Base-by-base conservation (phyloP, 2,329 filamentous ascomycete genomes). In the Lasiodiplodia sp. region DNA sequence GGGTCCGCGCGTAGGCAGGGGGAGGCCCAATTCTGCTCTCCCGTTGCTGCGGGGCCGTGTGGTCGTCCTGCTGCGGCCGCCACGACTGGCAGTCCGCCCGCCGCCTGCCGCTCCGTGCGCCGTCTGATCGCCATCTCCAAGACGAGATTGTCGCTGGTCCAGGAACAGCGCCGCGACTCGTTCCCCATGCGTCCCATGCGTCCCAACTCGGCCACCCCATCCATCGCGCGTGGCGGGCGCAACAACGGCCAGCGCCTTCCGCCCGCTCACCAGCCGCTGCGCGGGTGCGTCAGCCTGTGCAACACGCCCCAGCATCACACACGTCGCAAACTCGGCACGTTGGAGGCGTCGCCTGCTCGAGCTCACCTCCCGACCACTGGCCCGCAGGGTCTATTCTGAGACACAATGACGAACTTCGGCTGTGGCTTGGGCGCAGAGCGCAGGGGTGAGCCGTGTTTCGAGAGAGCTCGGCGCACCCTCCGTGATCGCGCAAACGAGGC, bases 361-460 rank as follows among this genome's bases (percentile, higher is more conserved):
- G 58, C 38, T 34, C 38, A 10, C 34, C 21, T 47, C 38, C 34
- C 63, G 63, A 66, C 51, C 63, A 56, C 51, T 12, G 34, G 16
- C 58, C 51, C 21, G 44, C 38, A 38, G 51, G 49, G 21, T 40
- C 52, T 55, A 66, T 66, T 55, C 49, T 66, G 63, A 66, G 49
- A 56, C 63, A 55, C 28, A 49, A 51, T 64, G 60, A 64, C 60
- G 60, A 65, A 55, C 62, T 51, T 52, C 60, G 60, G 60, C 60
- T 64, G 60, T 64, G 60, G 60, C 60, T 47, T 21, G 34, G 47
- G 14, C 16, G 40, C 25, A 16, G 47, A 28, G 16, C 31, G 25
- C 60, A 64, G 47, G 60, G 60, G 25, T 64, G 60, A 8, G 31
- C 60, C 60, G 60, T 52, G 60, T 64, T 64, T 64, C 60, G 60